Conservation (phyloP, 1,284 basidiomycete genomes). For the Trichosporon asahii region DNA sequence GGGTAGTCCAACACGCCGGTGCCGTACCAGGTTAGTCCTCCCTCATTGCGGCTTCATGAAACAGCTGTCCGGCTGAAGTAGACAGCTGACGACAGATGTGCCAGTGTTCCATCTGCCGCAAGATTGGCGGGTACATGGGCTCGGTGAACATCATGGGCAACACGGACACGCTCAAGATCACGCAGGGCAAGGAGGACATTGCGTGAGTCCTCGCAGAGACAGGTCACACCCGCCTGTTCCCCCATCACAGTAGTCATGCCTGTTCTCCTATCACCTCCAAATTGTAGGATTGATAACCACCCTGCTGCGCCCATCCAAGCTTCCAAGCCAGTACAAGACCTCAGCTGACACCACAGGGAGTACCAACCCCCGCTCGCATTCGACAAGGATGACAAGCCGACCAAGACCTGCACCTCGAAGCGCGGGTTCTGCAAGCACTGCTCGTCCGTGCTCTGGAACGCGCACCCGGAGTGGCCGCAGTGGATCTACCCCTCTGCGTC, state of each 20-base stretch:
- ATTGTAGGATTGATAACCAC: too few species aligned
- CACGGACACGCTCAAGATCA: constrained; percentile 43
- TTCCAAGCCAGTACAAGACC: too few species aligned
- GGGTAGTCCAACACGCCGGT: constrained; percentile 48
- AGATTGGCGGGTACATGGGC: constrained; percentile 51
- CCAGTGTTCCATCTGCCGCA: constrained; percentile 51
- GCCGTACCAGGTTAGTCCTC: constrained; percentile 38
- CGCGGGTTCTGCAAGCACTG: constrained; percentile 47
- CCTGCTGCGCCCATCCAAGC: too few species aligned
- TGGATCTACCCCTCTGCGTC: constrained; percentile 53
- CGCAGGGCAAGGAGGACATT: constrained; percentile 46
- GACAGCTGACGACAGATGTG: constrained; percentile 35
- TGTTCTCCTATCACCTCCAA: too few species aligned
- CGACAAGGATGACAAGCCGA: constrained; percentile 42
- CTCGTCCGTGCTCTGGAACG: constrained; percentile 50
- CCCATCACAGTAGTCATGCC: too few species aligned
- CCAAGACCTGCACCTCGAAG: constrained; percentile 32
- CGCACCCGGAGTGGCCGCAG: constrained; percentile 45
- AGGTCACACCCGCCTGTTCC: too few species aligned
- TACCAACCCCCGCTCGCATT: constrained; percentile 41
- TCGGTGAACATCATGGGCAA: constrained; percentile 51
- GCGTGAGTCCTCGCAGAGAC: constrained; percentile 42
- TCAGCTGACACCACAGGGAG: constrained; percentile 28
- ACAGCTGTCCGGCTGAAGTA: too few species aligned
- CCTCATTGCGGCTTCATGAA: not conserved